phyloP scores from a whole-genome alignment of 2,329 filamentous ascomycete genomes.

The Cucurbitaria berberidis region DNA sequence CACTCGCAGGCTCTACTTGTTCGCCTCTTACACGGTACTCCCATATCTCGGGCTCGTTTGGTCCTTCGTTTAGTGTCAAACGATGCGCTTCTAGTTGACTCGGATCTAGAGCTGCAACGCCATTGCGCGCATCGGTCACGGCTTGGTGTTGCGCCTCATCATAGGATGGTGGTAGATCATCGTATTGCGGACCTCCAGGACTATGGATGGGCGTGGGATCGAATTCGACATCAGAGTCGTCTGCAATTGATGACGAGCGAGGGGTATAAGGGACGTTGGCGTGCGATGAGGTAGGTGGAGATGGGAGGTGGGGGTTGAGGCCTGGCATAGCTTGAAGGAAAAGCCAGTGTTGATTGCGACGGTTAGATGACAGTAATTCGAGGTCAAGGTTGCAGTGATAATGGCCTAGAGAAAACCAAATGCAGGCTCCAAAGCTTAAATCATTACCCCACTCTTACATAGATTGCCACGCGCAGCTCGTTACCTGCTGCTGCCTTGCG shows the following conservation, averaged over 20 bases:
- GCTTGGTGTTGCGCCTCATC: conserved; percentile 44
- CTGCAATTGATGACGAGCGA: conserved; percentile 36
- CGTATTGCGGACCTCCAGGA: conserved; percentile 41
- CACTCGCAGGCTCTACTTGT: conserved; percentile 19
- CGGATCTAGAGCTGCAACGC: conserved; percentile 31
- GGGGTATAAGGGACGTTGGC: conserved; percentile 32
- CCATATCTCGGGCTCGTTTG: conserved; percentile 30
- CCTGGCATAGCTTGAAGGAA: conserved; percentile 1
- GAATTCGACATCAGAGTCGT: conserved; percentile 42
- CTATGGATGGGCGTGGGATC: conserved; percentile 40
- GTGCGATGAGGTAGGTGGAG: conserved; percentile 23
- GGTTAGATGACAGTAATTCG: not conserved
- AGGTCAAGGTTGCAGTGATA: not conserved
- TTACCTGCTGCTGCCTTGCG: conserved; percentile 19
- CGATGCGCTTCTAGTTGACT: conserved; percentile 37
- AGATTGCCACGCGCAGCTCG: conserved; percentile 6
- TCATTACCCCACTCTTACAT: not conserved
- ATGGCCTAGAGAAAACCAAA: not conserved
- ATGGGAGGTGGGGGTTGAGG: conserved; percentile 13
- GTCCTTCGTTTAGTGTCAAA: conserved; percentile 30
- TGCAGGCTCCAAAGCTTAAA: conserved; percentile 6
- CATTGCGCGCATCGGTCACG: conserved; percentile 35
- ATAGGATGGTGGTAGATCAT: conserved; percentile 47
- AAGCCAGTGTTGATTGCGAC: not conserved
- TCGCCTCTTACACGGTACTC: conserved; percentile 33